Evolutionary conservation across 345 rosid species (phyloP).

Genomic region (Dovyalis caffra): DNA sequence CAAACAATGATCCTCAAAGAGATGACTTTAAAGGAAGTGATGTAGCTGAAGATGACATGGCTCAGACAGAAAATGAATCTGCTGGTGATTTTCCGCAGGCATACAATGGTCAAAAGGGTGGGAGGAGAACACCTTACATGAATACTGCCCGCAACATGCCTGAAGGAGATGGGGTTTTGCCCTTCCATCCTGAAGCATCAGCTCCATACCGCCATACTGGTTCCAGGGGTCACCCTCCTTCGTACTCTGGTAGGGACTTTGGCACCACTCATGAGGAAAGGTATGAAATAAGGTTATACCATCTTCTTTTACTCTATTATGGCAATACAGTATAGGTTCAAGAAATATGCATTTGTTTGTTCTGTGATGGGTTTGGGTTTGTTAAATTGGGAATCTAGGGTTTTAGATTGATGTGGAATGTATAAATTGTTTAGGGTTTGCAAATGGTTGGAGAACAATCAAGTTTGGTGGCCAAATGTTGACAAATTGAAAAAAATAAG

Average conservation of each 20-base stretch:
- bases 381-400: not conserved
- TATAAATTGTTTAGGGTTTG: not conserved
- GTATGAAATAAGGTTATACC: slow-evolving; percentile 28
- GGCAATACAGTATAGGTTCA: not conserved
- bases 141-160: slow-evolving; percentile 41
- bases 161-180: slow-evolving; percentile 42
- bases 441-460: not conserved
- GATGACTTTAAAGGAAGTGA: slow-evolving; percentile 37
- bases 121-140: slow-evolving; percentile 26
- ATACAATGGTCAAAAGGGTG: slow-evolving; percentile 31
- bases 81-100: slow-evolving; percentile 36
- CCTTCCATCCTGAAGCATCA: slow-evolving; percentile 31
- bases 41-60: slow-evolving; percentile 37
- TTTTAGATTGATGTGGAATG: not conserved
- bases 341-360: not conserved
- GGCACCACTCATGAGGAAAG: slow-evolving; percentile 43
- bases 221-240: slow-evolving; percentile 38
- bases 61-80: slow-evolving; percentile 30
- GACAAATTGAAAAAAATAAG: not conserved
- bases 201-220: slow-evolving; percentile 26
- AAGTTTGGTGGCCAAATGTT: not conserved
- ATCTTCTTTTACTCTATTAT: not conserved
- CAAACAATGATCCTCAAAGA: slow-evolving; percentile 35
- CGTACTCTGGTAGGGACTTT: slow-evolving; percentile 33
- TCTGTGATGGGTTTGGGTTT: not conserved